These are phyloP conservation scores for Tolypocladium amazonense DNA, from an alignment of 2,329 filamentous ascomycete species.

Conservation along the genomic window DNA sequence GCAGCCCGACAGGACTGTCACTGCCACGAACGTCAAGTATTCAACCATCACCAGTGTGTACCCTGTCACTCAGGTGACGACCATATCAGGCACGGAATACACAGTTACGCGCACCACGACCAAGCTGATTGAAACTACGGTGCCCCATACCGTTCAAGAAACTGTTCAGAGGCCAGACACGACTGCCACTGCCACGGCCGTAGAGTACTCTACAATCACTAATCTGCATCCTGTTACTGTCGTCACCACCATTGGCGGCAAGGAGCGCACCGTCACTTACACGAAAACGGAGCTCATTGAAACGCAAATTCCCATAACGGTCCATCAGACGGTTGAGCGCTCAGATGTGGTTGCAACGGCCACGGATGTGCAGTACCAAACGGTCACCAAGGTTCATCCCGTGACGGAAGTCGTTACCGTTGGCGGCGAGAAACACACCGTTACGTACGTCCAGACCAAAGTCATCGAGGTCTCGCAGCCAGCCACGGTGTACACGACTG, in stretches of 20 bases:
- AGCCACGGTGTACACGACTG: constrained; percentile 22
- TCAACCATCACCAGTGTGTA: constrained; percentile 28
- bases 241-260: constrained; percentile 30
- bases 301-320: constrained; percentile 18
- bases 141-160: constrained; percentile 15
- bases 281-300: constrained; percentile 27
- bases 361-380: constrained; percentile 21
- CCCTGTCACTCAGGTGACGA: constrained; percentile 24
- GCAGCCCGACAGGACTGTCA: constrained; percentile 4
- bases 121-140: constrained; percentile 14
- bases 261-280: constrained; percentile 22
- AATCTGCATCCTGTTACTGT: constrained; percentile 26
- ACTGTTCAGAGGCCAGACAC: constrained; percentile 4
- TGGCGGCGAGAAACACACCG: constrained; percentile 17
- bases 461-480: constrained; percentile 15
- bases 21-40: constrained; percentile 12
- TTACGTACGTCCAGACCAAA: constrained; percentile 12
- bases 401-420: constrained; percentile 21
- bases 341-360: constrained; percentile 5
- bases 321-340: constrained; percentile 14
- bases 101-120: constrained; percentile 12
- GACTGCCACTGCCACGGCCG: constrained; percentile 6
- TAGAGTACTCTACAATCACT: constrained; percentile 29
- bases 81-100: constrained; percentile 10
- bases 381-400: constrained; percentile 24